phyloP scores from a whole-genome alignment of 108 stramenopile species.

The Cyclotella cryptica region DNA sequence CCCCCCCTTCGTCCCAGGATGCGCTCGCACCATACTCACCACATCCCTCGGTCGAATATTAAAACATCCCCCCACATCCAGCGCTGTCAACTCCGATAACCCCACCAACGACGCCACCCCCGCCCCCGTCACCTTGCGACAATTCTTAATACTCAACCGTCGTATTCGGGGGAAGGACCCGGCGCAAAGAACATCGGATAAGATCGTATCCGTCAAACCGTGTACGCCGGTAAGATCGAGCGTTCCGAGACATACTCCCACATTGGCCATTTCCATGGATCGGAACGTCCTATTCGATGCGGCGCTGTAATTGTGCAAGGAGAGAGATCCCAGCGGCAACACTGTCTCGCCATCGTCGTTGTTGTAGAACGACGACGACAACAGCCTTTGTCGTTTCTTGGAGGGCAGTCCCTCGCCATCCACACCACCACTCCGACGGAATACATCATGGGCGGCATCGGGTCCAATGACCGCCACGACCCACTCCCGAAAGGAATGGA shows the following conservation, averaged over 20 bases:
- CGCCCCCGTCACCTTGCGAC: conserved; percentile 70
- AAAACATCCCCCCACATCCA: conserved; percentile 81
- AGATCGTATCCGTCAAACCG: conserved; percentile 63
- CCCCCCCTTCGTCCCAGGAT: conserved; percentile 35
- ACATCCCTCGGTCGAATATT: conserved; percentile 66
- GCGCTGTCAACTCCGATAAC: conserved; percentile 41
- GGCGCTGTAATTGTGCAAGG: conserved; percentile 67
- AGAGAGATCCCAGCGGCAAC: conserved; percentile 57
- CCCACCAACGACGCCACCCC: conserved; percentile 42
- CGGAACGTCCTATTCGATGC: conserved; percentile 63
- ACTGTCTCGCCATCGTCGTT: too few relatives aligned
- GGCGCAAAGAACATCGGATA: conserved; percentile 40
- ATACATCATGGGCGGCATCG: background rate
- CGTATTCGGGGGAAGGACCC: conserved; percentile 54
- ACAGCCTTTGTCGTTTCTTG: conserved; percentile 5
- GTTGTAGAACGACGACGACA: too few relatives aligned
- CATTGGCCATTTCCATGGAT: conserved; percentile 62
- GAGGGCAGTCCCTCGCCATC: background rate
- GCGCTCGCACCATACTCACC: conserved; percentile 32
- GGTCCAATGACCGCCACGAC: conserved; percentile 42
- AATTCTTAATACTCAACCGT: conserved; percentile 79
- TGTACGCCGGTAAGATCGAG: conserved; percentile 78
- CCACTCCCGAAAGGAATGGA: conserved; percentile 78
- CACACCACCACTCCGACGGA: background rate
- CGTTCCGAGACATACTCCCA: conserved; percentile 63